phyloP scores from a whole-genome alignment of 306 rosid genomes.

The Begonia loranthoides region DNA sequence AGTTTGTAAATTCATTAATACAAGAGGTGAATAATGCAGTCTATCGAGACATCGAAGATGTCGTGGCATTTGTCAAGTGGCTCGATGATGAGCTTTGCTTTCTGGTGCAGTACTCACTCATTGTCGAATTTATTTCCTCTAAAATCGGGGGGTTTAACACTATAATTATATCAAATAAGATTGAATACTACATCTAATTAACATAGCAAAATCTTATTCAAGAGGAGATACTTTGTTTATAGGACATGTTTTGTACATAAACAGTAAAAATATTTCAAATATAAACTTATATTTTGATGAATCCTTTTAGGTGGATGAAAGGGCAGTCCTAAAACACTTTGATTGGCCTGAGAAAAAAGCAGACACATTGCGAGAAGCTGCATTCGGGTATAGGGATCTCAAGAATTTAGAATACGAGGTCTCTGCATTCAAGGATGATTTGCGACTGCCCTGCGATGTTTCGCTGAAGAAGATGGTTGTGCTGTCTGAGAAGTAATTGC shows the following conservation, averaged over 20 bases:
- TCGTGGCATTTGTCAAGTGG: constrained; percentile 96
- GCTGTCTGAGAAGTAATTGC: constrained; percentile 68
- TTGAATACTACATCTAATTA: too few species aligned
- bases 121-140: background rate
- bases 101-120: constrained; percentile 48
- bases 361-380: constrained; percentile 89
- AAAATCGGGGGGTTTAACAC: background rate
- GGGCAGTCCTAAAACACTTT: constrained; percentile 93
- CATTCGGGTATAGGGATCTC: constrained; percentile 79
- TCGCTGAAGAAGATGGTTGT: constrained; percentile 87
- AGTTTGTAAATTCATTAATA: constrained; percentile 84
- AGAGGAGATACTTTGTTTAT: background rate
- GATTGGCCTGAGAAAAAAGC: constrained; percentile 99
- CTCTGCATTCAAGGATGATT: constrained; percentile 68
- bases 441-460: constrained; percentile 58
- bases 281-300: constrained; percentile 4
- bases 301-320: constrained; percentile 99
- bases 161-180: too few species aligned
- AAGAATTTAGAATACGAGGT: constrained; percentile 79
- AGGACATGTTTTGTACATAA: too few species aligned
- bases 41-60: constrained; percentile 74
- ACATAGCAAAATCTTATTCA: too few species aligned
- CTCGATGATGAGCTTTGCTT: constrained; percentile 96
- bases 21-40: constrained; percentile 84
- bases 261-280: too few species aligned